phyloP scores from a whole-genome alignment of 2,329 filamentous ascomycete species.

The Penicillium freii region DNA sequence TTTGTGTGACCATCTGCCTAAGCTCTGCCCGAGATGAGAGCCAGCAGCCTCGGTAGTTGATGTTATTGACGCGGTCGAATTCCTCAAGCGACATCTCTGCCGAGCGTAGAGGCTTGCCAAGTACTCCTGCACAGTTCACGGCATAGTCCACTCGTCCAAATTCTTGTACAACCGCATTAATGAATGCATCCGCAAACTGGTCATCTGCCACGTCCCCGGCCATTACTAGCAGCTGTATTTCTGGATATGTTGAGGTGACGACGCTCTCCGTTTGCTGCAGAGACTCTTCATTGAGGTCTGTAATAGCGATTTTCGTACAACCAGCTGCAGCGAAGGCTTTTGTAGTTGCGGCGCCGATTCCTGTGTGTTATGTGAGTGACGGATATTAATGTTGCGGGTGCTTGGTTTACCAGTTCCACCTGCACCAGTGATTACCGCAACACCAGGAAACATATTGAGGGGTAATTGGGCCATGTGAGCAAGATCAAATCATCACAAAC shows the following conservation, averaged over 20 bases:
- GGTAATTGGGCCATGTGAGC: not conserved
- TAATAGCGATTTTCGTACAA: constrained; percentile 54
- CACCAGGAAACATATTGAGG: constrained; percentile 42
- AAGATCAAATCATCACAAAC: no score
- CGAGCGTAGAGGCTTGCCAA: constrained; percentile 26
- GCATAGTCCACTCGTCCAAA: constrained; percentile 55
- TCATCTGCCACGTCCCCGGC: constrained; percentile 53
- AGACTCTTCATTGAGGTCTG: constrained; percentile 49
- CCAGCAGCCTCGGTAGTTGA: constrained; percentile 57
- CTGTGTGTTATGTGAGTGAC: constrained; percentile 30
- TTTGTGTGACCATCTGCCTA: constrained; percentile 48
- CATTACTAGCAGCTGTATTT: constrained; percentile 32
- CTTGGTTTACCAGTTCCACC: constrained; percentile 46
- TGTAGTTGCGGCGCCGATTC: constrained; percentile 57
- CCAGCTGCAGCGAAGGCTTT: constrained; percentile 52
- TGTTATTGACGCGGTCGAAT: constrained; percentile 55
- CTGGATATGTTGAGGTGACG: constrained; percentile 36
- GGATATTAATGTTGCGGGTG: not conserved
- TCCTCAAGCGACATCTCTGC: constrained; percentile 48
- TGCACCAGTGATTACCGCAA: constrained; percentile 50
- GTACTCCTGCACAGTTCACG: constrained; percentile 56
- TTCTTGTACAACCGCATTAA: constrained; percentile 9
- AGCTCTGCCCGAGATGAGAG: constrained; percentile 48
- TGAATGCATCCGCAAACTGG: constrained; percentile 43
- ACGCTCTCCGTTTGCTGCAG: constrained; percentile 33